Base-by-base conservation (phyloP, 495 filamentous ascomycete genomes). In the Geoglossum glabrum region DNA sequence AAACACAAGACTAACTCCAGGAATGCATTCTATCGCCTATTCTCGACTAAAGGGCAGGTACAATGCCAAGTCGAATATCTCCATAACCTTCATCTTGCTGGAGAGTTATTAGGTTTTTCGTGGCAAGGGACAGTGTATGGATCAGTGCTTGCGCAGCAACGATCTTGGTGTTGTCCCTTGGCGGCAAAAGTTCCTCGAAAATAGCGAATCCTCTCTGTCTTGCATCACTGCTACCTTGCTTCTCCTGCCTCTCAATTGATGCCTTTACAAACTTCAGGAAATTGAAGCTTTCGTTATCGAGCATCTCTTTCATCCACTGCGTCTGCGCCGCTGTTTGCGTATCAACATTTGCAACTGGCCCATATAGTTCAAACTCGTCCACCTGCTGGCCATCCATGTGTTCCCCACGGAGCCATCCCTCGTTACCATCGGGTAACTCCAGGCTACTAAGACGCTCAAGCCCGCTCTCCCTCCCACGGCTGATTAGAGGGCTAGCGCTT, bases 101-200 rank as follows among this genome's bases (percentile, higher is more conserved):
- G 2, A 84, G 75, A 31, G 68, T 63, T 43, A 85, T 62, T 54
- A 79, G 63, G 0, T 73, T 74, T 70, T 79, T 85, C 10, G 81
- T 87, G 10, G 77, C 82, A 8, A 90, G 78, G 19, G 76, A 72
- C 17, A 93, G 75, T 13, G 81, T 73, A 68, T 90, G 82, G 67
- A 85, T 77, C 59, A 93, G 74, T 0, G 75, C 86, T 62, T 88
- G 84, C 9, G 81, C 82, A 38, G 83, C 84, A 0, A 87, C 78
- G 17, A 74, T 67, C 15, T 71, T 71, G 28, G 71, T 75, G 38
- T 80, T 79, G 26, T 74, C 66, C 25, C 54, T 58, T 0, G 74
- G 74, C 25, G 82, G 75, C 21, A 86, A 71, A 15, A 90, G 64
- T 26, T 76, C 67, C 54, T 79, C 77, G 64, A 93, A 87, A 0